These are phyloP conservation scores for Picochlorum sp. DNA, from an alignment of 139 green algal species.

Conservation along the genomic window DNA sequence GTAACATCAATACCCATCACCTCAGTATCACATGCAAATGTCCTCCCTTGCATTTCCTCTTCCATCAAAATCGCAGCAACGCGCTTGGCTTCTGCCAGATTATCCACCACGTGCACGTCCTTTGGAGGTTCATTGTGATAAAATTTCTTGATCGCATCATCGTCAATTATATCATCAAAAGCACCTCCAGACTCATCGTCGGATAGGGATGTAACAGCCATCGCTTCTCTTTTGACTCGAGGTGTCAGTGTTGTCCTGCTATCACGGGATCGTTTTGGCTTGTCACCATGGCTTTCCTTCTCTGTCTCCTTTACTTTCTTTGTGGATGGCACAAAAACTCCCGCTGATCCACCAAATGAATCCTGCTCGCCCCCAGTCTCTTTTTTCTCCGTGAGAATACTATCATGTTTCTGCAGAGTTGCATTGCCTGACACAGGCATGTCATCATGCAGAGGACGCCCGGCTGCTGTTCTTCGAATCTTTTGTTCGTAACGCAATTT, in stretches of 20 bases:
- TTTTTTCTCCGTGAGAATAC: too few relatives aligned
- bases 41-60: neutral
- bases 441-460: too few relatives aligned
- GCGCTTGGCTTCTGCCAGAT: constrained; percentile 9
- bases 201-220: neutral
- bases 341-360: too few relatives aligned
- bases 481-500: neutral
- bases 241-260: too few relatives aligned
- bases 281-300: too few relatives aligned
- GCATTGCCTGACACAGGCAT: too few relatives aligned
- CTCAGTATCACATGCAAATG: constrained; percentile 88
- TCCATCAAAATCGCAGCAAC: constrained; percentile 13
- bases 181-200: constrained; percentile 2
- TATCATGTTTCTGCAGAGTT: too few relatives aligned
- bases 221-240: neutral
- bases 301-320: too few relatives aligned
- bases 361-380: too few relatives aligned
- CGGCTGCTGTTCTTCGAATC: neutral
- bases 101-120: constrained; percentile 36
- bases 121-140: constrained; percentile 27
- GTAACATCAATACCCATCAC: constrained; percentile 83
- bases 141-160: constrained; percentile 5
- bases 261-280: too few relatives aligned
- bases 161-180: neutral
- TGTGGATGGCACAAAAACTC: too few relatives aligned